Evolutionary conservation across 1,284 basidiomycete species (phyloP).

Genomic region (Ustilago esculenta): DNA sequence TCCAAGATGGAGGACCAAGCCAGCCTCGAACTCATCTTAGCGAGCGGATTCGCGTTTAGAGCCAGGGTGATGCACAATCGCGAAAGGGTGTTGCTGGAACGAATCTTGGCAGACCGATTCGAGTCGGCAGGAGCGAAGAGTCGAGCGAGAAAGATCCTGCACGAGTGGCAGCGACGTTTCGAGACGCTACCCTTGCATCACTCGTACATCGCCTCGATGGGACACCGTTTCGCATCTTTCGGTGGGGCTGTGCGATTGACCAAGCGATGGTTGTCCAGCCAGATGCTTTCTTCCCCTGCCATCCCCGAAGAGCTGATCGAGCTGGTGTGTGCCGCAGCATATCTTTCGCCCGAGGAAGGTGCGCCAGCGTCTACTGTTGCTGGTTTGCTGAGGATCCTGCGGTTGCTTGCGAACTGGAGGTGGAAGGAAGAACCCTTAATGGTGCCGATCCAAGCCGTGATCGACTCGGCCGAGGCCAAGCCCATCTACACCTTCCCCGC

Average conservation of each 20-base stretch:
- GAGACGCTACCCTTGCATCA: constrained; percentile 85
- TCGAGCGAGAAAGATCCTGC: constrained; percentile 75
- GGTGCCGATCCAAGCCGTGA: constrained; percentile 68
- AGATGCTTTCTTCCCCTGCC: constrained; percentile 81
- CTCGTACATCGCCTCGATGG: constrained; percentile 80
- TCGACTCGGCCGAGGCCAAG: constrained; percentile 55
- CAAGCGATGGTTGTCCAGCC: constrained; percentile 90
- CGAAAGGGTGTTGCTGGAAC: constrained; percentile 81
- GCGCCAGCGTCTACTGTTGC: constrained; percentile 70
- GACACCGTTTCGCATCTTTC: constrained; percentile 82
- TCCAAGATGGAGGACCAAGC: constrained; percentile 75
- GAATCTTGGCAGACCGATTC: constrained; percentile 70
- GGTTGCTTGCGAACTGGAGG: constrained; percentile 80
- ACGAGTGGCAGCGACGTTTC: constrained; percentile 77
- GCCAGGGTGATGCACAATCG: constrained; percentile 87
- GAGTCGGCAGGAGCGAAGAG: constrained; percentile 68
- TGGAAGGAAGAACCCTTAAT: constrained; percentile 73
- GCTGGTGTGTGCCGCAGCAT: constrained; percentile 78
- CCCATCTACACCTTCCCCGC: constrained; percentile 66
- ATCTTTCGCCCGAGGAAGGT: constrained; percentile 67
- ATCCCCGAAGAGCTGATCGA: constrained; percentile 83
- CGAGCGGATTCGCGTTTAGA: constrained; percentile 86
- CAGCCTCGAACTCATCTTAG: constrained; percentile 79
- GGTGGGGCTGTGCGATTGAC: constrained; percentile 84
- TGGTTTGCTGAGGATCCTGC: constrained; percentile 82